phyloP scores from a whole-genome alignment of 2,329 filamentous ascomycete genomes.

The Geosmithia flava region DNA sequence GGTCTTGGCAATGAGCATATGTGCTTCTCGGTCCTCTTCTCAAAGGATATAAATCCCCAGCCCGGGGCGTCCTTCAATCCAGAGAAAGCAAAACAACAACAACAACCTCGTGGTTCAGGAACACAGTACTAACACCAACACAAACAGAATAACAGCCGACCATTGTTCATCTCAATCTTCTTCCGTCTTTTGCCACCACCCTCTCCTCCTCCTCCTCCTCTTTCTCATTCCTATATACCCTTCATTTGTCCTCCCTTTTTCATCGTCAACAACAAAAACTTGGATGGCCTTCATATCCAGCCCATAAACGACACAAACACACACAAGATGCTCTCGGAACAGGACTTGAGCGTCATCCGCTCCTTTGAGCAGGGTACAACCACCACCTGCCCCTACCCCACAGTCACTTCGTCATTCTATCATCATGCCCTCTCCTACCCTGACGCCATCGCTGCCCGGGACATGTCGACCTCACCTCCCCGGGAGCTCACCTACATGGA shows the following conservation, averaged over 20 bases:
- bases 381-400: conserved; percentile 19
- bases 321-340: conserved; percentile 1
- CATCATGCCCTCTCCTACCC: conserved; percentile 22
- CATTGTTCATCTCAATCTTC: too few species aligned
- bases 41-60: not conserved
- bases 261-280: too few species aligned
- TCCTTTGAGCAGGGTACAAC: conserved; percentile 2
- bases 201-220: too few species aligned
- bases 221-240: too few species aligned
- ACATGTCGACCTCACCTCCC: conserved; percentile 14
- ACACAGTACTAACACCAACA: too few species aligned
- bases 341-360: conserved; percentile 2
- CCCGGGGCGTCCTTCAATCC: too few species aligned
- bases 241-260: too few species aligned
- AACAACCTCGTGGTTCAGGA: too few species aligned
- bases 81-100: too few species aligned
- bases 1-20: too few species aligned
- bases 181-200: too few species aligned
- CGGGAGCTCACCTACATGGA: conserved; percentile 29
- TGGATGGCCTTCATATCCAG: not conserved
- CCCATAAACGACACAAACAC: not conserved
- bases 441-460: conserved; percentile 22
- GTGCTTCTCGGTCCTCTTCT: not conserved
- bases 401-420: conserved; percentile 24
- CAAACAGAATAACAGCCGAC: too few species aligned